Conservation (phyloP, 2,329 filamentous ascomycete species). For the Harringtonia aguacate region DNA sequence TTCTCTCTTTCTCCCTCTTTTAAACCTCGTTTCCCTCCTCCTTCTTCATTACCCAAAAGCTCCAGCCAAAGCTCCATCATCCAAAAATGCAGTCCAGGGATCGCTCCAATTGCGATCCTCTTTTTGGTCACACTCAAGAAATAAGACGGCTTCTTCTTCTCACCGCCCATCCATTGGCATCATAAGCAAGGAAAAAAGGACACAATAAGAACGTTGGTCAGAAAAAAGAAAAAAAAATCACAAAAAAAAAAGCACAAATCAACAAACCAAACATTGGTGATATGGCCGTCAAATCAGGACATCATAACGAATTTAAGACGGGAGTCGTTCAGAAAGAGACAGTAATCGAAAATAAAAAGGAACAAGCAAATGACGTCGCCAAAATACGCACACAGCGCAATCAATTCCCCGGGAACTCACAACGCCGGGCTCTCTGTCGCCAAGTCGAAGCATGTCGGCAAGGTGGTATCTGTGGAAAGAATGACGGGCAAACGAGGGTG, state of each 20-base stretch:
- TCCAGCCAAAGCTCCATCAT: neutral
- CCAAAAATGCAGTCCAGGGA: too few relatives aligned
- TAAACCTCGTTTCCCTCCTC: neutral
- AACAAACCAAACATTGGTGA: neutral
- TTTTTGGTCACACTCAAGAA: too few relatives aligned
- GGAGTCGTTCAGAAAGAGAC: conserved; percentile 3
- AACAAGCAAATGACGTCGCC: neutral
- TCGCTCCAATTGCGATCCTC: neutral
- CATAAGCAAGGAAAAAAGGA: neutral
- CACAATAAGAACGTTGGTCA: neutral
- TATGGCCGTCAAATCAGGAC: conserved; percentile 11
- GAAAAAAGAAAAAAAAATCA: neutral
- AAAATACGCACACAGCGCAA: neutral
- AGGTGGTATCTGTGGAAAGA: neutral
- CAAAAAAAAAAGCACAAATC: neutral
- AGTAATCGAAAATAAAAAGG: neutral
- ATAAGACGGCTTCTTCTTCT: too few relatives aligned
- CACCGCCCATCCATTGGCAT: neutral
- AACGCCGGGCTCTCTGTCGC: neutral
- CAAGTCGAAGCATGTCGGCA: neutral
- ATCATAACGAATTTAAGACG: conserved; percentile 6
- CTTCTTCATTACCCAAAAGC: conserved; percentile 4
- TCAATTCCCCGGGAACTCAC: neutral
- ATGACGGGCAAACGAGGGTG: neutral
- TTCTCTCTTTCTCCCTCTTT: neutral